Evolutionary conservation across 371 early-diverging fungal species (phyloP).

Genomic region (Synchytrium microbalum): DNA sequence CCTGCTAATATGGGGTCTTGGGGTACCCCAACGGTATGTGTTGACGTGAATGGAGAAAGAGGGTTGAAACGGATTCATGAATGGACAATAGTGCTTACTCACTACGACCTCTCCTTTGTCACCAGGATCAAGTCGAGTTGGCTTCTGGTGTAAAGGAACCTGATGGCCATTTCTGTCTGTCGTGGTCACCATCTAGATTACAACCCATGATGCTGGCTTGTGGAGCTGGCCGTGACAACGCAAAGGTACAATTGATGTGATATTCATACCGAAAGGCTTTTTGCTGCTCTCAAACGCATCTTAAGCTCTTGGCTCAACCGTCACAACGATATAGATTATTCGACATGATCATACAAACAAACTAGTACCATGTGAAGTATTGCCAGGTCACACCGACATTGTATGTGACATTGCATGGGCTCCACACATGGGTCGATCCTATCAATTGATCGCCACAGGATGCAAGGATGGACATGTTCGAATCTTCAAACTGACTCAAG

Average conservation of each 20-base stretch:
- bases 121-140: conserved; percentile 26
- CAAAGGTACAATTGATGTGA: conserved; percentile 43
- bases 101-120: background rate
- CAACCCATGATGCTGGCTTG: conserved; percentile 75
- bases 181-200: conserved; percentile 84
- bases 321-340: conserved; percentile 12
- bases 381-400: conserved; percentile 60
- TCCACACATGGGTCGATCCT: conserved; percentile 68
- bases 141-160: conserved; percentile 18
- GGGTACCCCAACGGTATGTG: conserved; percentile 56
- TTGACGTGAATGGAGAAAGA: too few species aligned
- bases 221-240: conserved; percentile 75
- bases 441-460: conserved; percentile 88
- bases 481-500: conserved; percentile 65
- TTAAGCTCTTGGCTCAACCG: background rate
- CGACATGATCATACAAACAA: conserved; percentile 34
- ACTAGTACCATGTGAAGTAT: conserved; percentile 58
- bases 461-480: conserved; percentile 79
- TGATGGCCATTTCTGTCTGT: conserved; percentile 53
- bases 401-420: conserved; percentile 84
- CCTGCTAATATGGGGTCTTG: conserved; percentile 70
- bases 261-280: background rate
- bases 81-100: background rate
- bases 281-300: background rate
- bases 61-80: too few species aligned